Evolutionary conservation across 306 rosid species (phyloP).

Genomic region (Hylodesmum podocarpum): DNA sequence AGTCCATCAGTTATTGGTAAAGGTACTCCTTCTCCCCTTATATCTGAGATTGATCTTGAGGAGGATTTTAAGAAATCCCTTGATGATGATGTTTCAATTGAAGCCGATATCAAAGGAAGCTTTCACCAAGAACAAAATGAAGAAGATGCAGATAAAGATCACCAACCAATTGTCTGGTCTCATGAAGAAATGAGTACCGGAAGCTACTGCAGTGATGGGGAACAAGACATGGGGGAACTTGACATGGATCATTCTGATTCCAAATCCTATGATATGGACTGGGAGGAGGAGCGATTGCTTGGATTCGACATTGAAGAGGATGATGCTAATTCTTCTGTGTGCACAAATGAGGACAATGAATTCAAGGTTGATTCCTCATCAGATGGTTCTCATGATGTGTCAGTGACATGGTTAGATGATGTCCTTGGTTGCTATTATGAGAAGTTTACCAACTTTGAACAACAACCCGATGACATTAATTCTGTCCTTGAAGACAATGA

Average conservation of each 20-base stretch:
- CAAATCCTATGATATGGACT: constrained; percentile 44
- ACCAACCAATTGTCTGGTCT: constrained; percentile 16
- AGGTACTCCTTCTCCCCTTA: constrained; percentile 34
- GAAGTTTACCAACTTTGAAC: constrained; percentile 34
- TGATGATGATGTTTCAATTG: constrained; percentile 23
- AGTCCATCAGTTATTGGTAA: constrained; percentile 28
- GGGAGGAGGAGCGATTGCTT: constrained; percentile 47
- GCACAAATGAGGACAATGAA: constrained; percentile 34
- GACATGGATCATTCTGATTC: constrained; percentile 42
- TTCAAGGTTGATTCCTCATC: constrained; percentile 34
- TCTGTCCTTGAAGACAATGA: constrained; percentile 22
- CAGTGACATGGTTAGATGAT: constrained; percentile 41
- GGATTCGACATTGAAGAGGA: constrained; percentile 37
- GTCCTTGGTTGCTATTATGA: constrained; percentile 25
- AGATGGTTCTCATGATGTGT: constrained; percentile 39
- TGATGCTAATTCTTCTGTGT: constrained; percentile 34
- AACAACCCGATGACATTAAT: neutral
- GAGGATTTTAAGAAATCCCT: constrained; percentile 20
- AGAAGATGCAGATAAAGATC: constrained; percentile 26
- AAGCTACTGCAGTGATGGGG: constrained; percentile 42
- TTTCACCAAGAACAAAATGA: constrained; percentile 25
- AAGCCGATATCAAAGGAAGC: constrained; percentile 17
- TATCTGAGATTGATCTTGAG: constrained; percentile 40
- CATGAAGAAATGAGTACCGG: constrained; percentile 44
- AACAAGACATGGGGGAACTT: constrained; percentile 23